A percentile compares a stretch with the other conserved stretches of the same genome.
Evolutionary conservation across 352 stramenopile genomes (phyloP).

Genomic region (Globisporangium yorkense): DNA sequence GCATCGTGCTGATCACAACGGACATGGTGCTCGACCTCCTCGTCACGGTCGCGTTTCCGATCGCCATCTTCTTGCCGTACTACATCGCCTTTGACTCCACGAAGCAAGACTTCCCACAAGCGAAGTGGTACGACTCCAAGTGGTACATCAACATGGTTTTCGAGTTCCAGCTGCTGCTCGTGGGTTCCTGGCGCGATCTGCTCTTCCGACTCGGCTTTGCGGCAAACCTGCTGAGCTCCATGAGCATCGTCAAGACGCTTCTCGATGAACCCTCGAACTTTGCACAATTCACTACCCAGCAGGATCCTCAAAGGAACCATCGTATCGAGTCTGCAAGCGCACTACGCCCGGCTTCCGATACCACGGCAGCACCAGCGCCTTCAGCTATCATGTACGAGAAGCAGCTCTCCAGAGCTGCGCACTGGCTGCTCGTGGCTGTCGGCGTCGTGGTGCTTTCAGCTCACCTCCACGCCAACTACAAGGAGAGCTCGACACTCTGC

Average conservation of each 20-base stretch:
- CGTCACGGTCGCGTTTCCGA: conserved; percentile 10
- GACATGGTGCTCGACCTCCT: conserved; percentile 19
- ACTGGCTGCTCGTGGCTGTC: conserved; percentile 12
- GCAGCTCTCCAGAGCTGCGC: background rate
- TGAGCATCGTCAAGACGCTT: conserved; percentile 30
- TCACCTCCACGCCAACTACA: conserved; percentile 12
- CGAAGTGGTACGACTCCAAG: conserved; percentile 17
- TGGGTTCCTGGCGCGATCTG: conserved; percentile 29
- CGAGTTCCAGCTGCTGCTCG: conserved; percentile 16
- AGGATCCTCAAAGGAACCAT: background rate
- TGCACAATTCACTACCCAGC: no score
- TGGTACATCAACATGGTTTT: conserved; percentile 24
- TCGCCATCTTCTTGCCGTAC: conserved; percentile 12
- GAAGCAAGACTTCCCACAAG: conserved; percentile 4
- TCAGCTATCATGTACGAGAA: background rate
- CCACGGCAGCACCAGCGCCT: no score
- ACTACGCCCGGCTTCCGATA: no score
- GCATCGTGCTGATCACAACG: conserved; percentile 5
- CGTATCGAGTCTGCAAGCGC: background rate
- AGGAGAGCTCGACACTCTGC: conserved; percentile 11
- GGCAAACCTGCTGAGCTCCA: conserved; percentile 23
- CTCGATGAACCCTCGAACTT: conserved; percentile 4
- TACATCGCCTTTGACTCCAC: conserved; percentile 4
- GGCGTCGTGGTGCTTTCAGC: conserved; percentile 11
- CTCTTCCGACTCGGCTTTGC: conserved; percentile 28